These are phyloP conservation scores for Neoboletus subvelutipes DNA, from an alignment of 768 basidiomycete genomes.

Conservation along the genomic window DNA sequence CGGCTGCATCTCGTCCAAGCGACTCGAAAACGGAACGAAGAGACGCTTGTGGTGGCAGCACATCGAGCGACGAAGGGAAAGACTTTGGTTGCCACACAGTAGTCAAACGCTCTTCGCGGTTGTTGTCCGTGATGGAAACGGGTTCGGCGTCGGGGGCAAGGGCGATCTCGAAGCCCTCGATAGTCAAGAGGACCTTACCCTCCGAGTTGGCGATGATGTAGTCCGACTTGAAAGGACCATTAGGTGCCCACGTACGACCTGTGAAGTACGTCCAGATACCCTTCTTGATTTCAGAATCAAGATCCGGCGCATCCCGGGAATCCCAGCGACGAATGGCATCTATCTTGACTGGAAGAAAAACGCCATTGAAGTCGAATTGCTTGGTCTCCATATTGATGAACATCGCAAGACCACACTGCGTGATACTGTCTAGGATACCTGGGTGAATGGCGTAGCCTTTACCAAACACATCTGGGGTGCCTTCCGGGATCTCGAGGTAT, in stretches of 20 bases:
- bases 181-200: constrained; percentile 33
- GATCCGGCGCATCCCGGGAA: constrained; percentile 20
- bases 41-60: constrained; percentile 2
- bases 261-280: constrained; percentile 33
- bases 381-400: constrained; percentile 31
- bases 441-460: constrained; percentile 34
- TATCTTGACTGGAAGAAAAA: constrained; percentile 33
- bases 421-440: constrained; percentile 34
- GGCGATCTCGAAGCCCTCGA: constrained; percentile 35
- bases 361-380: constrained; percentile 32
- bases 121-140: constrained; percentile 23
- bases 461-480: constrained; percentile 30
- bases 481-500: constrained; percentile 21
- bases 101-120: constrained; percentile 31
- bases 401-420: constrained; percentile 33
- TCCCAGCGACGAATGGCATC: constrained; percentile 33
- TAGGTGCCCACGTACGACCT: constrained; percentile 22
- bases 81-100: constrained; percentile 33
- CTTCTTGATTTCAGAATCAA: constrained; percentile 29
- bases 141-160: constrained; percentile 31
- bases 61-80: constrained; percentile 21
- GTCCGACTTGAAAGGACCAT: constrained; percentile 24
- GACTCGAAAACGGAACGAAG: constrained; percentile 18
- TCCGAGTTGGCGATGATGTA: constrained; percentile 31
- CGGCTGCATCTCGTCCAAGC: constrained; percentile 16